phyloP scores from a whole-genome alignment of 306 rosid species.

The Betula pendula region DNA sequence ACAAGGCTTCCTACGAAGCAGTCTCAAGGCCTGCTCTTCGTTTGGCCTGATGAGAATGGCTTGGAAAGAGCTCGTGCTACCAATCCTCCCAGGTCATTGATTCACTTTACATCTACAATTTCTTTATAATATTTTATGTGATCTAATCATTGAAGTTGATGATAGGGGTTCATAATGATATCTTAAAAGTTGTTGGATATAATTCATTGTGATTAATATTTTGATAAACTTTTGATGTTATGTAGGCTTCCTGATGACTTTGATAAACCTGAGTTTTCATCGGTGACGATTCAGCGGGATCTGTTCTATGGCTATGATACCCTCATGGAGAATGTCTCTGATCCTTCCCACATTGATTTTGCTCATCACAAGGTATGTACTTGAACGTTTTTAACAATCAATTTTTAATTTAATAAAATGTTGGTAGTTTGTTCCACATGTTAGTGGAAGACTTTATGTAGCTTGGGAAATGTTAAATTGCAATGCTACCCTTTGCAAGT shows the following conservation, averaged over 20 bases:
- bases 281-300: constrained; percentile 98
- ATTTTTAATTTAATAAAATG: neutral
- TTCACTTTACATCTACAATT: constrained; percentile 14
- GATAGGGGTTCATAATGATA: constrained; percentile 11
- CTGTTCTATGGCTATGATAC: constrained; percentile 95
- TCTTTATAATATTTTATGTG: neutral
- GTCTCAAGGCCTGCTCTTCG: constrained; percentile 96
- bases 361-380: constrained; percentile 93
- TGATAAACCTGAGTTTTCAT: constrained; percentile 78
- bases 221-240: constrained; percentile 20
- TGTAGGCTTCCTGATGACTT: constrained; percentile 91
- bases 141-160: constrained; percentile 17
- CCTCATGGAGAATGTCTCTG: constrained; percentile 97
- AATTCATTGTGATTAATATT: constrained; percentile 5
- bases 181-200: neutral
- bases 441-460: neutral
- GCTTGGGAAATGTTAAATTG: neutral
- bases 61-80: constrained; percentile 87
- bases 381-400: neutral
- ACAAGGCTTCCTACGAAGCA: constrained; percentile 76
- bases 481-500: neutral
- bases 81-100: constrained; percentile 72
- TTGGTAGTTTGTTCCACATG: neutral
- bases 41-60: constrained; percentile 98
- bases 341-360: constrained; percentile 95